Evolutionary conservation across 2,329 filamentous ascomycete species (phyloP).

Genomic region (Alternaria angustiovoidea): DNA sequence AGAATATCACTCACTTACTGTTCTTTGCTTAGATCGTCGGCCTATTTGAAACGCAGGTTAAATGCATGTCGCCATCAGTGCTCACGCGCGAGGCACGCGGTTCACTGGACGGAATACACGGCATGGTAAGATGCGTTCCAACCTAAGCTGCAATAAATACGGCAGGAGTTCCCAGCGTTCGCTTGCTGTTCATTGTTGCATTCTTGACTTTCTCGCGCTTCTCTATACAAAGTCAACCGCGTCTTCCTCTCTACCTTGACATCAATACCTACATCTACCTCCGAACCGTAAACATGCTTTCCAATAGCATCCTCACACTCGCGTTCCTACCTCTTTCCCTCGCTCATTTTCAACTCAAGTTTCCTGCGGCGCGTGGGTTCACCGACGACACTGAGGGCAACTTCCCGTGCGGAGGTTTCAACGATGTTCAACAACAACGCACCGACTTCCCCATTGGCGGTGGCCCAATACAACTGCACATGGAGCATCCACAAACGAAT

Average conservation of each 20-base stretch:
- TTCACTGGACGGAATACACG: slow-evolving; percentile 36
- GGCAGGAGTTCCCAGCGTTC: slow-evolving; percentile 24
- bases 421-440: slow-evolving; percentile 54
- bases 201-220: slow-evolving; percentile 9
- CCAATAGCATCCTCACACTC: slow-evolving; percentile 48
- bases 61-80: slow-evolving; percentile 16
- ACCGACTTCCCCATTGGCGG: slow-evolving; percentile 60
- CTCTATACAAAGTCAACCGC: background rate
- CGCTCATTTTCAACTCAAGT: slow-evolving; percentile 66
- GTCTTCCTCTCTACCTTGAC: background rate
- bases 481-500: slow-evolving; percentile 62
- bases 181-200: slow-evolving; percentile 1
- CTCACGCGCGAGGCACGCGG: slow-evolving; percentile 35
- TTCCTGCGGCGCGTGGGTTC: slow-evolving; percentile 61
- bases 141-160: slow-evolving; percentile 40
- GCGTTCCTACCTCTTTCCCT: slow-evolving; percentile 56
- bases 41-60: slow-evolving; percentile 23
- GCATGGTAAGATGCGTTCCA: slow-evolving; percentile 26
- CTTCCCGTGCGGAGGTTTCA: slow-evolving; percentile 62
- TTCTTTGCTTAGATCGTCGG: slow-evolving; percentile 22
- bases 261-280: slow-evolving; percentile 2
- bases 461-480: slow-evolving; percentile 60
- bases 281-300: slow-evolving; percentile 39
- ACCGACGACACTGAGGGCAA: slow-evolving; percentile 56
- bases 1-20: slow-evolving; percentile 34